A percentile compares a stretch with the other conserved stretches of the same genome.
phyloP scores from a whole-genome alignment of 2,329 filamentous ascomycete genomes.

The Sclerotinia borealis region DNA sequence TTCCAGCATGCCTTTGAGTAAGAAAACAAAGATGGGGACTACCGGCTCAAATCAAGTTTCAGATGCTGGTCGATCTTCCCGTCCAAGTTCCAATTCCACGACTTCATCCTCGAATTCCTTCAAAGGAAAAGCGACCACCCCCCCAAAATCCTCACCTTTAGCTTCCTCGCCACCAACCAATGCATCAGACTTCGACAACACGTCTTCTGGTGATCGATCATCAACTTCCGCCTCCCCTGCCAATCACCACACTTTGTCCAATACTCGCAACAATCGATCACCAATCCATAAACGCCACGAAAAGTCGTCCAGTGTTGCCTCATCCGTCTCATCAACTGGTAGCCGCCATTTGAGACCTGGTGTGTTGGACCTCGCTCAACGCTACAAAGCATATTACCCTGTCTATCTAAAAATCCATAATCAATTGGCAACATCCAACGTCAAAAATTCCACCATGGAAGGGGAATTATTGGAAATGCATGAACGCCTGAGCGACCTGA shows the following conservation, averaged over 20 bases:
- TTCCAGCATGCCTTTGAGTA: conserved; percentile 28
- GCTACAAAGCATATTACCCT: conserved; percentile 51
- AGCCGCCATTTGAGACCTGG: conserved; percentile 39
- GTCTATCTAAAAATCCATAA: conserved; percentile 52
- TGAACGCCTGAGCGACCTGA: conserved; percentile 48
- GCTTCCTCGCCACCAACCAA: conserved; percentile 62
- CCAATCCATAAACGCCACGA: conserved; percentile 31
- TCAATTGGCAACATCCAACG: conserved; percentile 40
- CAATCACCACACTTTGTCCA: conserved; percentile 8
- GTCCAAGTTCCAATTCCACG: conserved; percentile 36
- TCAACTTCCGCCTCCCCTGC: conserved; percentile 27
- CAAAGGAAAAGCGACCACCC: conserved; percentile 46
- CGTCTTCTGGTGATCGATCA: conserved; percentile 24
- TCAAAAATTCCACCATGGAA: conserved; percentile 48
- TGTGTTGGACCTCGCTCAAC: conserved; percentile 46
- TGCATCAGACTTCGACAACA: conserved; percentile 53
- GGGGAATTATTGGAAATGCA: conserved; percentile 49
- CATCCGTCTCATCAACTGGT: conserved; percentile 25
- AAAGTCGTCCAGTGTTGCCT: conserved; percentile 30
- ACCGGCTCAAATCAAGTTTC: conserved; percentile 40
- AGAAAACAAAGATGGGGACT: conserved; percentile 28
- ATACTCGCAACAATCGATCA: conserved; percentile 23
- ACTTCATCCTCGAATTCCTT: conserved; percentile 34
- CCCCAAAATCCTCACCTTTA: conserved; percentile 57
- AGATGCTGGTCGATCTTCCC: conserved; percentile 44